Conservation (phyloP, 2,329 filamentous ascomycete genomes). For the Pseudocercospora fuligena region DNA sequence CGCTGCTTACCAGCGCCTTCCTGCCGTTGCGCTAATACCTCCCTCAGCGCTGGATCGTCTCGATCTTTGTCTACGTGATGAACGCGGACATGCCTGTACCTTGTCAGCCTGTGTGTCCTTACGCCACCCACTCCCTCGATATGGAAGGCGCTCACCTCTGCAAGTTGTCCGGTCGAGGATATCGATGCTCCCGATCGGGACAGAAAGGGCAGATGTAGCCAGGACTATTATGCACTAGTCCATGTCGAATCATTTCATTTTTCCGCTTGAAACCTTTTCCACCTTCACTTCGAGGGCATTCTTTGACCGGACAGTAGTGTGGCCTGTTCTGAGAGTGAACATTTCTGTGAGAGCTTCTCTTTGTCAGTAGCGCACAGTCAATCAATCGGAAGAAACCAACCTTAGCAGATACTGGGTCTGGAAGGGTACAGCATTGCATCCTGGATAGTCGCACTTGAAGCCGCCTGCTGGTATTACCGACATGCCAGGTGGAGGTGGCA, state of each 20-base stretch:
- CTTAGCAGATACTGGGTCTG: conserved; percentile 79
- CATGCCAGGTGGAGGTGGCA: conserved; percentile 44
- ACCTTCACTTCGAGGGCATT: conserved; percentile 63
- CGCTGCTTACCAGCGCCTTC: conserved; percentile 81
- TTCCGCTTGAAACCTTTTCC: conserved; percentile 71
- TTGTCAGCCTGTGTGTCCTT: conserved; percentile 6
- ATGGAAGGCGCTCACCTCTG: conserved; percentile 69
- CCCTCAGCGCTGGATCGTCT: conserved; percentile 78
- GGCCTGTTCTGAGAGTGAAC: conserved; percentile 68
- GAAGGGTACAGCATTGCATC: conserved; percentile 74
- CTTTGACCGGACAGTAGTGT: conserved; percentile 65
- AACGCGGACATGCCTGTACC: conserved; percentile 81
- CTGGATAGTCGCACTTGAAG: conserved; percentile 64
- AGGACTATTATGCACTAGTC: conserved; percentile 89
- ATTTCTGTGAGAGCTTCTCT: conserved; percentile 68
- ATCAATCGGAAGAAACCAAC: conserved; percentile 43
- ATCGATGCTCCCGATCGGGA: conserved; percentile 89
- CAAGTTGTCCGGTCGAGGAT: conserved; percentile 92
- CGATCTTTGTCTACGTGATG: conserved; percentile 90
- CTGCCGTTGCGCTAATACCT: conserved; percentile 82
- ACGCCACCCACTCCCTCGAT: neutral
- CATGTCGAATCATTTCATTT: conserved; percentile 75
- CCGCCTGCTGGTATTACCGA: conserved; percentile 43
- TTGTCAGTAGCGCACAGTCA: neutral
- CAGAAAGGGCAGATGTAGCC: conserved; percentile 97